A percentile compares a stretch with the other conserved stretches of the same genome.
Evolutionary conservation across 2,329 filamentous ascomycete genomes (phyloP).

Genomic region (Fusarium albidum): DNA sequence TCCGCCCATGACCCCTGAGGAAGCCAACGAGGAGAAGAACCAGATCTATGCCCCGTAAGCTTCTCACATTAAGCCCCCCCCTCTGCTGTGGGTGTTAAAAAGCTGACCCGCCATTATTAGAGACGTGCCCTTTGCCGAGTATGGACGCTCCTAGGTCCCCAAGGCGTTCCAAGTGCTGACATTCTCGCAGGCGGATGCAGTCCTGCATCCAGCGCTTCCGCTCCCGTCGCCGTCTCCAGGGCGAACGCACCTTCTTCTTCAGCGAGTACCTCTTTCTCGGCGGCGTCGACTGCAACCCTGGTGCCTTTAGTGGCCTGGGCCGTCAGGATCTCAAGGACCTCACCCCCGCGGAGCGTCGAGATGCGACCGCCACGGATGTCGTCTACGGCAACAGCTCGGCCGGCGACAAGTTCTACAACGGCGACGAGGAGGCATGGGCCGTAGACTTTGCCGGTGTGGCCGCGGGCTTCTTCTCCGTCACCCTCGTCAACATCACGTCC

Average conservation of each 20-base stretch:
- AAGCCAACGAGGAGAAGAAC: constrained; percentile 69
- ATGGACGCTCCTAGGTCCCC: constrained; percentile 19
- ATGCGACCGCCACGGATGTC: constrained; percentile 69
- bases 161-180: constrained; percentile 22
- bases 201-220: constrained; percentile 85
- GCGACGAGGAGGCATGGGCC: constrained; percentile 66
- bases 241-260: constrained; percentile 71
- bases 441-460: constrained; percentile 84
- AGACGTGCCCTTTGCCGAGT: constrained; percentile 65
- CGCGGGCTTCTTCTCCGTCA: constrained; percentile 77
- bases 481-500: constrained; percentile 62
- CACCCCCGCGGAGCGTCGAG: constrained; percentile 68
- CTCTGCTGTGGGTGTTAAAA: neutral
- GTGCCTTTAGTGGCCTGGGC: constrained; percentile 68
- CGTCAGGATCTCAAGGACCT: constrained; percentile 62
- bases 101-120: constrained; percentile 46
- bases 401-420: constrained; percentile 58
- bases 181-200: constrained; percentile 73
- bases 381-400: constrained; percentile 58
- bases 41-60: constrained; percentile 74
- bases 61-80: constrained; percentile 7
- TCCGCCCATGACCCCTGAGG: constrained; percentile 75
- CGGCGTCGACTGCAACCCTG: constrained; percentile 70
- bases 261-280: constrained; percentile 84
- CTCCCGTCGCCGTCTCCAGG: constrained; percentile 76